Evolutionary conservation across 768 basidiomycete genomes (phyloP).

Genomic region (Pleurotus tuoliensis): DNA sequence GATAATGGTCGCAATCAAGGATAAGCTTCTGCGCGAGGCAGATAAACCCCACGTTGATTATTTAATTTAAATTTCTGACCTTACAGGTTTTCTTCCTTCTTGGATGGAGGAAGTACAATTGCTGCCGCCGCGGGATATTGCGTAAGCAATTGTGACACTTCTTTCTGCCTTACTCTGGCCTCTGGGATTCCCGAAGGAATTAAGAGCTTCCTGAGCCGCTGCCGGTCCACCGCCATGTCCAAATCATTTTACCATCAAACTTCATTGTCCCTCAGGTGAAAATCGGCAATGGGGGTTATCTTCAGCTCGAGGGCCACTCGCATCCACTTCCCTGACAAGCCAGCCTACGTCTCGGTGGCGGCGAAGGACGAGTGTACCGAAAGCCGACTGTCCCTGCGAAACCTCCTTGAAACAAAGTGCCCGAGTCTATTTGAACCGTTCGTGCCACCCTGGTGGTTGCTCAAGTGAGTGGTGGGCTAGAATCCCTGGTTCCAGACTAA

Average conservation of each 20-base stretch:
- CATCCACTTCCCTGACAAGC: conserved; percentile 37
- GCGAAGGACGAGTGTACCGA: conserved; percentile 25
- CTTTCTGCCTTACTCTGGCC: too few relatives aligned
- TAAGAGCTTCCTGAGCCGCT: too few relatives aligned
- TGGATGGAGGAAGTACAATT: too few relatives aligned
- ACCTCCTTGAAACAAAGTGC: conserved; percentile 37
- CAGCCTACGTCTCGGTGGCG: conserved; percentile 30
- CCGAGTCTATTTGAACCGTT: conserved; percentile 39
- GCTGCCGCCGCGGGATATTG: too few relatives aligned
- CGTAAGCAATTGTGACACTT: too few relatives aligned
- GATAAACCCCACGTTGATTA: too few relatives aligned
- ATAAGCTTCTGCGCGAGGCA: too few relatives aligned
- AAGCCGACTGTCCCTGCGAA: conserved; percentile 31
- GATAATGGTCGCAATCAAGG: too few relatives aligned
- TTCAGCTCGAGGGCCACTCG: conserved; percentile 22
- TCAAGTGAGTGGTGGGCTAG: conserved; percentile 30
- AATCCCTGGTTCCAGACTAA: background rate
- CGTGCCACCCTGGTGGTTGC: conserved; percentile 46
- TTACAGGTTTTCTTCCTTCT: too few relatives aligned
- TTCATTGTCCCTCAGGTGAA: background rate
- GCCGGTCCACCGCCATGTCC: background rate
- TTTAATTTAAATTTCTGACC: too few relatives aligned
- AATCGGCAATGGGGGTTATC: conserved; percentile 21
- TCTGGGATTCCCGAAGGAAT: too few relatives aligned
- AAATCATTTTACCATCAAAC: conserved; percentile 3